A percentile compares a stretch with the other conserved stretches of the same genome.
These are phyloP conservation scores for Barnettozyma pratensis DNA, from an alignment of 805 yeast species.

Conservation along the genomic window DNA sequence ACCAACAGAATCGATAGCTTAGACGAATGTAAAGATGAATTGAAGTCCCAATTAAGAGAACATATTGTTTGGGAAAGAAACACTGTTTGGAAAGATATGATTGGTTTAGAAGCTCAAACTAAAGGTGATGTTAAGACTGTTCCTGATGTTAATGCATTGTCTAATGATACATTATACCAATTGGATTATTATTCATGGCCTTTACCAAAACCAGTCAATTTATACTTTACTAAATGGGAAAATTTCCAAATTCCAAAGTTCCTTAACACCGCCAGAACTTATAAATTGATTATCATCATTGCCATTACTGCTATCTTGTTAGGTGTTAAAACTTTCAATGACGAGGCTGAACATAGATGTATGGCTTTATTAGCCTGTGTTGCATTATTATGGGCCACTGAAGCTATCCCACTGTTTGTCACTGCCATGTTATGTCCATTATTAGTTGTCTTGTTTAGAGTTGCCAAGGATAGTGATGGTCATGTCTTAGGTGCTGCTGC, in stretches of 20 bases:
- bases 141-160: slow-evolving; percentile 28
- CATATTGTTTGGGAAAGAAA: slow-evolving; percentile 96
- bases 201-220: slow-evolving; percentile 27
- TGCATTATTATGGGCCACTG: slow-evolving; percentile 91
- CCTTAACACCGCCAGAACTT: slow-evolving; percentile 41
- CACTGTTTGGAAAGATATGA: slow-evolving; percentile 94
- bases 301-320: slow-evolving; percentile 49
- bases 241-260: slow-evolving; percentile 41
- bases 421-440: slow-evolving; percentile 84
- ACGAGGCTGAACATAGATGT: slow-evolving; percentile 55
- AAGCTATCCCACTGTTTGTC: slow-evolving; percentile 87
- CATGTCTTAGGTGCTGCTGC: slow-evolving; percentile 56
- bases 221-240: slow-evolving; percentile 24
- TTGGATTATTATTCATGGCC: slow-evolving; percentile 29
- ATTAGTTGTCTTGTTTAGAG: slow-evolving; percentile 64
- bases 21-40: slow-evolving; percentile 45
- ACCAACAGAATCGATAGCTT: slow-evolving; percentile 30
- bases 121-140: slow-evolving; percentile 32
- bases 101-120: slow-evolving; percentile 75
- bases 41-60: slow-evolving; percentile 67
- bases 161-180: slow-evolving; percentile 25
- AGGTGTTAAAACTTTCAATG: slow-evolving; percentile 57
- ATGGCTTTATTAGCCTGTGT: slow-evolving; percentile 59
- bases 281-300: slow-evolving; percentile 44
- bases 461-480: slow-evolving; percentile 49